Base-by-base conservation (phyloP, 352 stramenopile species). In the Phytophthora constricta region DNA sequence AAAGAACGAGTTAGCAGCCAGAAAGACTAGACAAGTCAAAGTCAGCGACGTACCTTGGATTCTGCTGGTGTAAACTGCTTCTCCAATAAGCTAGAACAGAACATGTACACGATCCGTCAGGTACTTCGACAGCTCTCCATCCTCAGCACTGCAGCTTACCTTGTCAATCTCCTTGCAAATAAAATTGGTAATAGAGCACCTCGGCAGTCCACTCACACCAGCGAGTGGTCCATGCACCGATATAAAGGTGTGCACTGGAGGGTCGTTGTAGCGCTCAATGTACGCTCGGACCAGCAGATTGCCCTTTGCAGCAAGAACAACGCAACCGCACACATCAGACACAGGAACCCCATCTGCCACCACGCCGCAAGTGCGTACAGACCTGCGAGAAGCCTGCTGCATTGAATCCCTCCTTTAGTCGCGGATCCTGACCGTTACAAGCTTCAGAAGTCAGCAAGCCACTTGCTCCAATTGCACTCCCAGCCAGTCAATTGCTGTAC, bases 211-310 rank as follows among this genome's bases (percentile, higher is more conserved):
- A 28, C 82, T 93, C 20, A 97, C 88, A 13, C 96, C 96, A 48
- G 89, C 91, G 42, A 98, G 84, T 1, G 95, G 91, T 2, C 96
- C 96, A 72, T 98, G 95, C 50, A 99, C 84, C 13, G 89, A 97
- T 22, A 98, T 68, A 60, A 98, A 98, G 48, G 86, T 97, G 54
- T 86, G 53, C 13, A 98, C 92, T 9, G 92, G 87, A 27, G 96
- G 96, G 61, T 95, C 68, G 64, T 99, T 98, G 78, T 97, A 97
- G 11, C 86, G 85, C 48, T 97, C 73, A 51, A 98, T 95, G 70
- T 99, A 99, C 5, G 87, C 94, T n/a, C 95, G 86, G 63, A 98
- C 96, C 17, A 98, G 69, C 47, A 97, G 86, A 47, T 98, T 98
- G 4, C 96, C 96, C 84, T 77, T 20, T 79, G 39, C 17, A 50